Conservation (phyloP, 495 filamentous ascomycete species). For the Aspergillus hancockii region DNA sequence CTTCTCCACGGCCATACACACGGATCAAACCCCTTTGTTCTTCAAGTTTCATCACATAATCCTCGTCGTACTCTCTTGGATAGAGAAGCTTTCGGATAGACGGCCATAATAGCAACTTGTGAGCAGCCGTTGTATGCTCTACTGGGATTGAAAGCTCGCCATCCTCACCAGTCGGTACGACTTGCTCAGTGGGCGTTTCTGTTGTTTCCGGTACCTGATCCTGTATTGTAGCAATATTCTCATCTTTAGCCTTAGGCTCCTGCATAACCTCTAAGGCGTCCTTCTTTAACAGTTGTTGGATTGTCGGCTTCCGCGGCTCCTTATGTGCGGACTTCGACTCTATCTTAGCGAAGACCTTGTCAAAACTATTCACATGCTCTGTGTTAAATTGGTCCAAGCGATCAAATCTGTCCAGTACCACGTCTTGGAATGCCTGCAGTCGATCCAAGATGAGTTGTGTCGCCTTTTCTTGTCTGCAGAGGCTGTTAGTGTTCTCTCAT, state of each 20-base stretch:
- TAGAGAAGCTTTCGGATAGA: slow-evolving; percentile 60
- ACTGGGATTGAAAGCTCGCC: slow-evolving; percentile 67
- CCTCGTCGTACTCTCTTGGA: slow-evolving; percentile 47
- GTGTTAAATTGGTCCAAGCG: slow-evolving; percentile 20
- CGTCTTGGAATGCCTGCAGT: slow-evolving; percentile 32
- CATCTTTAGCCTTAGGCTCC: slow-evolving; percentile 19
- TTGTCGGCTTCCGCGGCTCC: slow-evolving; percentile 16
- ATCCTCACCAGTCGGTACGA: slow-evolving; percentile 29
- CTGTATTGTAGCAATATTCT: slow-evolving; percentile 1
- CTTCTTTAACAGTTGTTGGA: slow-evolving; percentile 17
- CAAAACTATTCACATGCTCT: slow-evolving; percentile 13
- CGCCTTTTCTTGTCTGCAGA: slow-evolving; percentile 42
- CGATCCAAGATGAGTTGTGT: slow-evolving; percentile 40
- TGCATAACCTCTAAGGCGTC: slow-evolving; percentile 15
- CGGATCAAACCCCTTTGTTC: slow-evolving; percentile 73
- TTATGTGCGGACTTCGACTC: slow-evolving; percentile 8
- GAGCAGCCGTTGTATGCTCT: slow-evolving; percentile 81
- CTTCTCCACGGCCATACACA: slow-evolving; percentile 79
- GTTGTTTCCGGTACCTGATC: slow-evolving; percentile 6
- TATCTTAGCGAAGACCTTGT: slow-evolving; percentile 8
- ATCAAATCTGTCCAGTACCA: slow-evolving; percentile 16
- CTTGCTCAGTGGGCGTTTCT: slow-evolving; percentile 3
- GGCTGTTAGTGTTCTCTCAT: slow-evolving; percentile 10
- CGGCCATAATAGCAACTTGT: slow-evolving; percentile 71
- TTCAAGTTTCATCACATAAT: slow-evolving; percentile 76